Percentiles rank a stretch among this genome's conserved stretches.
Conservation (phyloP, 805 yeast species). For the Metschnikowia amazonensis region DNA sequence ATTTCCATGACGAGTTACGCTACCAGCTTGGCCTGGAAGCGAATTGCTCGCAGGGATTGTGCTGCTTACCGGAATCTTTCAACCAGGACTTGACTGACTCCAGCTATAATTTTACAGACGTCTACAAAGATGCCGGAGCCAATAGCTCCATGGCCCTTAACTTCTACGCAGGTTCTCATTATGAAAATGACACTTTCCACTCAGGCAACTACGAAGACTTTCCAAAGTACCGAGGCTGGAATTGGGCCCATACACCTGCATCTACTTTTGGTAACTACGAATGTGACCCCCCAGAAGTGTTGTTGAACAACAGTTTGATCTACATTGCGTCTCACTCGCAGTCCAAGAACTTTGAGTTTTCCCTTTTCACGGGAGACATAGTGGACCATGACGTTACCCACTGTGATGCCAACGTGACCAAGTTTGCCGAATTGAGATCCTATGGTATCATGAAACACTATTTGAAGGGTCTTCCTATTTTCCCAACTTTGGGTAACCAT, state of each 20-base stretch:
- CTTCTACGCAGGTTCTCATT: constrained; percentile 32
- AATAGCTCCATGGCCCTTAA: constrained; percentile 17
- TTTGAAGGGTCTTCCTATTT: constrained; percentile 53
- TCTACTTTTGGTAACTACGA: constrained; percentile 56
- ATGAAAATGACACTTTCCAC: constrained; percentile 23
- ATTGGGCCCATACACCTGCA: constrained; percentile 48
- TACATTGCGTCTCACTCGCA: constrained; percentile 34
- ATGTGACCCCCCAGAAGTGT: constrained; percentile 64
- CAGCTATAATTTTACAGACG: constrained; percentile 29
- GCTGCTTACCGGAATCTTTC: constrained; percentile 54
- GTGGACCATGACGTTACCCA: constrained; percentile 62
- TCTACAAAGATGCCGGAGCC: constrained; percentile 19
- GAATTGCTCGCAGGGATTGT: constrained; percentile 53
- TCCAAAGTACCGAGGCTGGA: constrained; percentile 24
- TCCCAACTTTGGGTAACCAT: constrained; percentile 65
- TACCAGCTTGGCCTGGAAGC: constrained; percentile 54
- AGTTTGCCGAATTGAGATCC: constrained; percentile 66
- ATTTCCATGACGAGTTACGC: constrained; percentile 59
- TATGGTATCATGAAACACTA: constrained; percentile 55
- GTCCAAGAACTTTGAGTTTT: constrained; percentile 48
- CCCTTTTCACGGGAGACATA: constrained; percentile 70
- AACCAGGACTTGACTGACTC: constrained; percentile 28
- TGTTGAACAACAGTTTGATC: constrained; percentile 55
- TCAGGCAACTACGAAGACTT: constrained; percentile 35
- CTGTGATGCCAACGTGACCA: constrained; percentile 58